These are phyloP conservation scores for Osmanthus fragrans DNA, from an alignment of 257 asterid genomes.

Conservation along the genomic window DNA sequence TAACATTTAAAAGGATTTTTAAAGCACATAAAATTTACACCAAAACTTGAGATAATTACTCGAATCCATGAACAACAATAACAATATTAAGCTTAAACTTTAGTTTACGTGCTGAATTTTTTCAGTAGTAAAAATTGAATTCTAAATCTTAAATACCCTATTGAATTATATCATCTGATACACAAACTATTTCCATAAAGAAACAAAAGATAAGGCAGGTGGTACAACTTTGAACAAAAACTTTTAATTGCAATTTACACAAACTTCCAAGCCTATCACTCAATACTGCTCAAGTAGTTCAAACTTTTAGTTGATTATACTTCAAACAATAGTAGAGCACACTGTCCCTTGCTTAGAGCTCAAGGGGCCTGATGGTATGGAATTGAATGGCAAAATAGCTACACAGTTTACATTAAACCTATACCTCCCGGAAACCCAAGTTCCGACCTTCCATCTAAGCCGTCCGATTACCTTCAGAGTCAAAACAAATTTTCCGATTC, in stretches of 20 bases:
- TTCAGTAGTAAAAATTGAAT: too few relatives aligned
- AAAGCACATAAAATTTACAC: not conserved
- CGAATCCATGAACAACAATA: not conserved
- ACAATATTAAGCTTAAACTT: not conserved
- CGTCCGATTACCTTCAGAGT: slow-evolving; percentile 60
- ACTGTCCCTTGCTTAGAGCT: slow-evolving; percentile 58
- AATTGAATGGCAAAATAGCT: slow-evolving; percentile 64
- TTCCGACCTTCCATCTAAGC: slow-evolving; percentile 86
- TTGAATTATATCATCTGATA: too few relatives aligned
- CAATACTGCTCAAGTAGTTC: not conserved
- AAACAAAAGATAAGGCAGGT: not conserved
- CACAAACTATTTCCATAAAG: not conserved
- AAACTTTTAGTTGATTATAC: not conserved
- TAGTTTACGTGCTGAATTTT: too few relatives aligned
- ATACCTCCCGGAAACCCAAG: slow-evolving; percentile 90
- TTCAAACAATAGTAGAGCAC: slow-evolving; percentile 75
- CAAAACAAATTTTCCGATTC: slow-evolving; percentile 48
- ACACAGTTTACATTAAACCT: slow-evolving; percentile 67
- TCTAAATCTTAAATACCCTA: too few relatives aligned
- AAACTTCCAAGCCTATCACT: not conserved
- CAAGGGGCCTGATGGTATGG: slow-evolving; percentile 60
- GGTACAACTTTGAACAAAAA: not conserved
- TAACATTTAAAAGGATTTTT: too few relatives aligned
- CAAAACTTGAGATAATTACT: not conserved
- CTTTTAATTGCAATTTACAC: not conserved